Conservation (phyloP, 1,284 basidiomycete species). For the Puccinia hordei region DNA sequence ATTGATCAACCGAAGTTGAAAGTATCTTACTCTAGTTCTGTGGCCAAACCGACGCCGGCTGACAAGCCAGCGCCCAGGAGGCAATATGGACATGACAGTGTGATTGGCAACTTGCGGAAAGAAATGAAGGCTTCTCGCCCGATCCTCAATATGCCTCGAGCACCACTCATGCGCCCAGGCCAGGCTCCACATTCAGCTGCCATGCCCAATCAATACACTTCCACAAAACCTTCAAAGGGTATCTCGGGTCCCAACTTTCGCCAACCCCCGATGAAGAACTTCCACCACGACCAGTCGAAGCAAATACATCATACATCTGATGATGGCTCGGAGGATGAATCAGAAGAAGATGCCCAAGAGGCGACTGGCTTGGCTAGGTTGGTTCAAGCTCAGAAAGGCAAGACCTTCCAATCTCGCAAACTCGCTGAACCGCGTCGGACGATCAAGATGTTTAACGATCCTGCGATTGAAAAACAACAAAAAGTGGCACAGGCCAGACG, state of each 20-base stretch:
- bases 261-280: conserved; percentile 30
- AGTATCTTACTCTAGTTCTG: background rate
- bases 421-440: conserved; percentile 43
- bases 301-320: background rate
- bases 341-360: conserved; percentile 36
- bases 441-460: conserved; percentile 49
- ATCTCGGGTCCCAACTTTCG: conserved; percentile 37
- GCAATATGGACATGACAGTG: conserved; percentile 3
- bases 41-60: conserved; percentile 6
- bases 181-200: conserved; percentile 1
- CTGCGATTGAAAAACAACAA: conserved; percentile 33
- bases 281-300: background rate
- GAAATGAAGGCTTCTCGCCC: conserved; percentile 42
- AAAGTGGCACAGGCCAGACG: conserved; percentile 62
- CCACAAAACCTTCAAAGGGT: background rate
- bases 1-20: conserved; percentile 22
- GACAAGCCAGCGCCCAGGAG: conserved; percentile 25
- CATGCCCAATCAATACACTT: background rate
- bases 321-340: conserved; percentile 34
- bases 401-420: conserved; percentile 45
- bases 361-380: conserved; percentile 40
- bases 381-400: conserved; percentile 39
- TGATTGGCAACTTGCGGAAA: conserved; percentile 41
- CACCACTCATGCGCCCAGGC: conserved; percentile 15
- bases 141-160: conserved; percentile 18